phyloP scores from a whole-genome alignment of 257 asterid species.

The Eustoma russellianum region DNA sequence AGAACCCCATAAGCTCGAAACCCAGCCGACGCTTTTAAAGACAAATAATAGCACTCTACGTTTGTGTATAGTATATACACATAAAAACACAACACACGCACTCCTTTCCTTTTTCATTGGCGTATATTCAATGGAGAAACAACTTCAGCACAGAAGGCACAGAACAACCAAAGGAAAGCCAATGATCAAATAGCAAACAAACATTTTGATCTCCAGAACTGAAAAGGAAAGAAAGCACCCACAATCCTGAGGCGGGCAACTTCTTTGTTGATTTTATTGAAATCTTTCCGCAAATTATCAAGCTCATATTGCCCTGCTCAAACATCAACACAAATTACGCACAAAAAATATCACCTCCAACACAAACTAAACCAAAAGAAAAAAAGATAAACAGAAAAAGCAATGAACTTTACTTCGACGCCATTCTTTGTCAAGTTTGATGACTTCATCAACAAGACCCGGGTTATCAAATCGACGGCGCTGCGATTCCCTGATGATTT shows the following conservation, averaged over 20 bases:
- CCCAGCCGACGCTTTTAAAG: not conserved
- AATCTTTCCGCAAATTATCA: conserved; percentile 60
- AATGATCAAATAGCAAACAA: no score
- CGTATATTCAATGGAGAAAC: no score
- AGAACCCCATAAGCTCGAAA: not conserved
- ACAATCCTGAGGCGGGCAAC: conserved; percentile 68
- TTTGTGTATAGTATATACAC: no score
- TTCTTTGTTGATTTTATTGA: conserved; percentile 64
- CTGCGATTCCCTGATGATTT: conserved; percentile 71
- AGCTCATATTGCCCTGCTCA: conserved; percentile 70
- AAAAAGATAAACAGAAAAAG: not conserved
- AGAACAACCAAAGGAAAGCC: not conserved
- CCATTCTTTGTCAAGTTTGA: conserved; percentile 69
- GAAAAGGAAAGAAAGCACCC: conserved; percentile 16
- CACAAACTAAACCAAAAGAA: not conserved
- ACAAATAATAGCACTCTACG: not conserved
- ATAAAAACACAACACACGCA: no score
- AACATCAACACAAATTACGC: conserved; percentile 1
- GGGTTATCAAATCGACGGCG: conserved; percentile 70
- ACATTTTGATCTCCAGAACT: not conserved
- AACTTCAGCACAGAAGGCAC: no score
- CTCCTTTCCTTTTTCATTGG: no score
- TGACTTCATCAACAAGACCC: conserved; percentile 67
- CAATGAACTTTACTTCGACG: conserved; percentile 44
- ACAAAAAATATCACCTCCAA: not conserved